phyloP scores from a whole-genome alignment of 2,329 filamentous ascomycete species.

The Cercospora canescens region DNA sequence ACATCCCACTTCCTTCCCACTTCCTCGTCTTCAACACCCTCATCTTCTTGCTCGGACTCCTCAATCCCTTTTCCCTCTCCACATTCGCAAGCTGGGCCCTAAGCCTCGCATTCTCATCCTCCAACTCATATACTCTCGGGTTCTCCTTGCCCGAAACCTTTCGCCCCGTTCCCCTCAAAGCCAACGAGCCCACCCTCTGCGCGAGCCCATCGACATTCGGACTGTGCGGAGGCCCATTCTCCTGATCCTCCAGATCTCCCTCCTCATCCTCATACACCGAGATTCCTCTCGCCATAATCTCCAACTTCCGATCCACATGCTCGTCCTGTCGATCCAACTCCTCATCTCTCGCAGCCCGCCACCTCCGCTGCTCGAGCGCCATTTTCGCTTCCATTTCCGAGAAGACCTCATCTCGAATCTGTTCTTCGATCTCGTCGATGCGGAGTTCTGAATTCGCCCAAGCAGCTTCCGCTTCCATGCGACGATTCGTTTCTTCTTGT shows the following conservation, averaged over 20 bases:
- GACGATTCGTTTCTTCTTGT: slow-evolving; percentile 67
- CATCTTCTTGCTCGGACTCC: slow-evolving; percentile 52
- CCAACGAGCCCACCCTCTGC: slow-evolving; percentile 12
- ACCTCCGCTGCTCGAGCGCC: slow-evolving; percentile 73
- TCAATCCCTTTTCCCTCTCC: slow-evolving; percentile 41
- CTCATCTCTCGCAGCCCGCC: slow-evolving; percentile 74
- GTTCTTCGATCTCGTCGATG: slow-evolving; percentile 76
- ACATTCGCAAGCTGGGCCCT: slow-evolving; percentile 39
- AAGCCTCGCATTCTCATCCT: slow-evolving; percentile 48
- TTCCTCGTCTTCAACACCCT: slow-evolving; percentile 51
- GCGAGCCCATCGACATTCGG: slow-evolving; percentile 5
- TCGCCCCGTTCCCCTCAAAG: slow-evolving; percentile 16
- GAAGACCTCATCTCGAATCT: slow-evolving; percentile 85
- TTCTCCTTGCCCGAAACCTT: slow-evolving; percentile 22
- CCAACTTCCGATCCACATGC: slow-evolving; percentile 86
- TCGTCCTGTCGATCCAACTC: slow-evolving; percentile 78
- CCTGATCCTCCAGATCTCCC: slow-evolving; percentile 1
- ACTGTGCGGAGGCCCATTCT: slow-evolving; percentile 2
- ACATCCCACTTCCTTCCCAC: slow-evolving; percentile 43
- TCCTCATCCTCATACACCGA: slow-evolving; percentile 45
- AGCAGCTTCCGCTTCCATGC: slow-evolving; percentile 71
- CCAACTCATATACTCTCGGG: slow-evolving; percentile 37
- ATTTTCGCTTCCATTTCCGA: slow-evolving; percentile 80
- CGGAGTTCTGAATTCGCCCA: slow-evolving; percentile 64
- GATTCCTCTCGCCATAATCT: slow-evolving; percentile 63